A percentile compares a stretch with the other conserved stretches of the same genome.
These are phyloP conservation scores for Naganishia vaughanmartiniae DNA, from an alignment of 768 basidiomycete genomes.

Conservation along the genomic window DNA sequence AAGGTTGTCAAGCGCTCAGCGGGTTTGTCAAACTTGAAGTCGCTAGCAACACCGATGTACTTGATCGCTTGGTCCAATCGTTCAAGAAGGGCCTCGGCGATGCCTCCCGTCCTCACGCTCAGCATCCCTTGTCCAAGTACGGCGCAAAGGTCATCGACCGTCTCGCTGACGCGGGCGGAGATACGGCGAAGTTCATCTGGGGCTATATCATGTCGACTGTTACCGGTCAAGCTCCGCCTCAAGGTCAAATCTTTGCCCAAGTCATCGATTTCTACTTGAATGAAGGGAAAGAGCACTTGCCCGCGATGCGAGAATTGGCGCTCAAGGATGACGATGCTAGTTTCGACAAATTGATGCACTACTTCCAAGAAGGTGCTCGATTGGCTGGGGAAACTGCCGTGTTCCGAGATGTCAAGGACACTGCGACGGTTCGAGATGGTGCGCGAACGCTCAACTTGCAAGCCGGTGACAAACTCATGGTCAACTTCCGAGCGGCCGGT, in stretches of 20 bases:
- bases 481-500: neutral
- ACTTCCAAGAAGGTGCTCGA: neutral
- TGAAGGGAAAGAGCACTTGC: neutral
- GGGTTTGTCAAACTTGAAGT: neutral
- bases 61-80: neutral
- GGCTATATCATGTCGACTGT: slow-evolving; percentile 1
- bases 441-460: neutral
- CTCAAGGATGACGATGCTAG: slow-evolving; percentile 1
- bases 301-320: neutral
- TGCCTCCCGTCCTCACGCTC: neutral
- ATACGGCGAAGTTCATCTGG: neutral
- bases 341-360: slow-evolving; percentile 1
- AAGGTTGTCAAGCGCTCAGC: neutral
- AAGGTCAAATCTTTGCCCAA: slow-evolving; percentile 4
- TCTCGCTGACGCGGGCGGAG: neutral
- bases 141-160: neutral
- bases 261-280: neutral
- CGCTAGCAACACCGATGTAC: neutral
- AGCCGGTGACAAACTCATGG: neutral
- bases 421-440: neutral
- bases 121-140: neutral
- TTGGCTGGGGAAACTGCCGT: neutral
- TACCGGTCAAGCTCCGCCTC: neutral
- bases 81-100: neutral
- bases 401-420: neutral